Base-by-base conservation (phyloP, 176 grass and related monocot genomes). In the Raddia distichophylla region DNA sequence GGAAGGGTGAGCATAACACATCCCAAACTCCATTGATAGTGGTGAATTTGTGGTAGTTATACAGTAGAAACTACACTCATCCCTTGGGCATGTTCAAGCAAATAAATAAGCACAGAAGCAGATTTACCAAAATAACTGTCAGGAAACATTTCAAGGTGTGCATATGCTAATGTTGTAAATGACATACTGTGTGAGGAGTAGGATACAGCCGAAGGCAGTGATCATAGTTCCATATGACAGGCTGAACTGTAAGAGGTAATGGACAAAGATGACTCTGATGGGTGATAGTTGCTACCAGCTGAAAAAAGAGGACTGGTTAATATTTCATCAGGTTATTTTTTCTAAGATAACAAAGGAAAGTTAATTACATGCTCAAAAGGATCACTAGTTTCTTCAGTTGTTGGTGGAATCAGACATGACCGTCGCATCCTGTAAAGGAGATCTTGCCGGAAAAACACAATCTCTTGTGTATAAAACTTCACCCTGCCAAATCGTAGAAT, bases 211-310 rank as follows among this genome's bases (percentile, higher is more conserved):
- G 83, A 71, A 98, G 92, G 82, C 90, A 94, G 84, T 98, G 92
- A 84, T 95, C 95, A 69, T 93, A 98, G 87, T 95, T 98, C 95
- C 95, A 98, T 85, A 98, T 95, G 81, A 98, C 93, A 69, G 92
- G 92, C 76, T 95, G 92, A 67, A 98, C 88, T 68, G 95, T 98
- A 58, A 95, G 88, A 67, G 95, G 95, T 86, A 98, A 80, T 63
- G 95, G 95, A 77, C 95, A 98, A 76, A 98, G 95, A 89, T 98
- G 95, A 80, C 95, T 91, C 86, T 98, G 95, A 86, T 98, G 95
- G 56, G 92, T 98, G 66, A 98, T 90, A 43, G 95, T 98, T 52
- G 92, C 95, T 75, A 98, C 92, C 70, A 98, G 90, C 95, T 95
- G 95, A 50, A 69, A 91, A 32, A 47, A 67, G 87, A 68, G 32